Evolutionary conservation across 805 yeast species (phyloP).

Genomic region (Candida ortonii): DNA sequence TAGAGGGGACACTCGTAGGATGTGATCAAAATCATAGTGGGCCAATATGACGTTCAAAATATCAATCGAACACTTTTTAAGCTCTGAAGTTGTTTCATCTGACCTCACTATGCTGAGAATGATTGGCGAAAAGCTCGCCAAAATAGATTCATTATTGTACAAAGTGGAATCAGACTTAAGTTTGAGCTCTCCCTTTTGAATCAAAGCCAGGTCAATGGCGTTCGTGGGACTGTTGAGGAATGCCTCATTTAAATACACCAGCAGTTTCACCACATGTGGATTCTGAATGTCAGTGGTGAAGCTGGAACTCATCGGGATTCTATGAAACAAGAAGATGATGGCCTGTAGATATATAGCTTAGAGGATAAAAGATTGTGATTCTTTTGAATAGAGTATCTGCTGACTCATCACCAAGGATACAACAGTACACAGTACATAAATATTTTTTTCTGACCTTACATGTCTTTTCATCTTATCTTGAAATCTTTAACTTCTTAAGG

Average conservation of each 20-base stretch:
- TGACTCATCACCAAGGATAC: too few species aligned
- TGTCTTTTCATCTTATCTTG: too few species aligned
- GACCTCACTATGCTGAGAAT: constrained; percentile 26
- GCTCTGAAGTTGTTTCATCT: constrained; percentile 19
- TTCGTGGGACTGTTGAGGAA: constrained; percentile 5
- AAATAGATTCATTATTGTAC: constrained; percentile 11
- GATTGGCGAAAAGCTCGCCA: constrained; percentile 20
- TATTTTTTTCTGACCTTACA: too few species aligned
- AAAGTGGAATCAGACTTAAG: constrained; percentile 19
- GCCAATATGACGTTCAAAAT: constrained; percentile 28
- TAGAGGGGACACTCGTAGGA: constrained; percentile 23
- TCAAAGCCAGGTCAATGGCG: constrained; percentile 13
- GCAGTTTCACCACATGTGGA: constrained; percentile 18
- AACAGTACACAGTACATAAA: too few species aligned
- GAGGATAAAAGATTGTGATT: too few species aligned
- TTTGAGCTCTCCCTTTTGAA: constrained; percentile 17
- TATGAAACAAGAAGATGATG: background rate
- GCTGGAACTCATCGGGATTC: constrained; percentile 6
- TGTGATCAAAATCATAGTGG: constrained; percentile 29
- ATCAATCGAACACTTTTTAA: constrained; percentile 18
- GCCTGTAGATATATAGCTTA: too few species aligned
- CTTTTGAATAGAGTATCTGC: too few species aligned
- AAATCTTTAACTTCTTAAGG: too few species aligned
- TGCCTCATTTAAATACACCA: constrained; percentile 17
- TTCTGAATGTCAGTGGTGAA: constrained; percentile 13